Evolutionary conservation across 345 rosid genomes (phyloP), one percentile per base, ranked within the genome.

Genomic region (Alliaria petiolata): DNA sequence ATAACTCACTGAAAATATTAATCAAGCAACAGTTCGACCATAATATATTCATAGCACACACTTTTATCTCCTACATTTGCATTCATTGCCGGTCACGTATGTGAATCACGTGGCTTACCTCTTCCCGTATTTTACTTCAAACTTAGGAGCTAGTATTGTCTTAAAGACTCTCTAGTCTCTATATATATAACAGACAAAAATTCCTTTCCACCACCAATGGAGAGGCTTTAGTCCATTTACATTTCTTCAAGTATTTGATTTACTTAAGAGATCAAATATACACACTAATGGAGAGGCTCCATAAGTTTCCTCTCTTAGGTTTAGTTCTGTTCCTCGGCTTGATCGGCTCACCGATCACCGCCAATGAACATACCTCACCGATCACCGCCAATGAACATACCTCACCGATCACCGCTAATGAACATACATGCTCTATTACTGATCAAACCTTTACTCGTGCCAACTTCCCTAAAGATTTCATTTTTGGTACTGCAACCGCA

Each of bases 401-500:
- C 4, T 76, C n/a, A n/a, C n/a, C n/a, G n/a, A n/a, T n/a, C n/a
- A n/a, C n/a, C n/a, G n/a, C n/a, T n/a, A n/a, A n/a, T n/a, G n/a
- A n/a, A n/a, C n/a, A n/a, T n/a, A n/a, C n/a, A n/a, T n/a, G 79
- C 15, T 69, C 75, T 16, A 69, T 65, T 69, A 76, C 70, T 22
- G 79, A 76, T 8, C 39, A 51, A 15, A 43, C 68, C 70, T 69
- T 76, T 47, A 57, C 26, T 51, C 80, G 80, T 13, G 76, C 68
- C 43, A 65, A 53, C 60, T 76, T 76, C 13, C 80, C 80, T 8
- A 61, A 58, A 10, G 76, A 35, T 57, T 76, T 76, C 68, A 71
- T 71, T 49, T 76, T 76, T 65, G 80, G 80, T 40, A 76, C 80
- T 19, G 60, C 80, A 2, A 70, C 72, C 8, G 34, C 80, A 31